Evolutionary conservation across 768 basidiomycete genomes (phyloP).

Genomic region (Amanita inopinata): DNA sequence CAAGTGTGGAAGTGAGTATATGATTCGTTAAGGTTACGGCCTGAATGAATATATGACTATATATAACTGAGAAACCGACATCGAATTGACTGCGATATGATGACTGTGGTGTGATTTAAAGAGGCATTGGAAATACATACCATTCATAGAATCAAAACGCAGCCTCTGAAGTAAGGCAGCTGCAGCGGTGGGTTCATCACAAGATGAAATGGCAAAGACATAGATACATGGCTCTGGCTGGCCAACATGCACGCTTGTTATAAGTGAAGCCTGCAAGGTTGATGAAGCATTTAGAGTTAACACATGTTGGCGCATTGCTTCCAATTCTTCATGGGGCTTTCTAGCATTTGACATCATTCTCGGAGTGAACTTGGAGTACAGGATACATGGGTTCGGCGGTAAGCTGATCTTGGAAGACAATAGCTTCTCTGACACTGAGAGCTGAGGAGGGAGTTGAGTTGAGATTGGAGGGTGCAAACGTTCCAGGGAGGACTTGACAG

Average conservation of each 20-base stretch:
- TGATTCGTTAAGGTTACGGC: too few relatives aligned
- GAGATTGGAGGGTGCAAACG: constrained; percentile 8
- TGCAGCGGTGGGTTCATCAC: constrained; percentile 20
- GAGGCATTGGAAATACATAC: constrained; percentile 28
- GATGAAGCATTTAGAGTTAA: constrained; percentile 27
- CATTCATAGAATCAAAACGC: constrained; percentile 37
- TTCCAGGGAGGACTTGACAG: constrained; percentile 12
- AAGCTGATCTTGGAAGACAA: constrained; percentile 27
- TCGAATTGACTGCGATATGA: too few relatives aligned
- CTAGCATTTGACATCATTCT: constrained; percentile 13
- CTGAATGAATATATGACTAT: too few relatives aligned
- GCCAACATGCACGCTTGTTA: constrained; percentile 41
- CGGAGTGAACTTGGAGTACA: constrained; percentile 35
- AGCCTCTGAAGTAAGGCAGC: constrained; percentile 26
- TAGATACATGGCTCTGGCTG: constrained; percentile 35
- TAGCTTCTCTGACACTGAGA: constrained; percentile 15
- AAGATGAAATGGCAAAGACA: constrained; percentile 43
- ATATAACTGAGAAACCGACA: too few relatives aligned
- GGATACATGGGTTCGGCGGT: constrained; percentile 32
- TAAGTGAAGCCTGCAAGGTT: constrained; percentile 36
- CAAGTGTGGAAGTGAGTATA: not conserved
- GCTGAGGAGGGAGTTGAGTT: constrained; percentile 11
- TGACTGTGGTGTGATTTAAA: constrained; percentile 10
- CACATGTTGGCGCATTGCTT: constrained; percentile 44
- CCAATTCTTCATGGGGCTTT: constrained; percentile 33